Base-by-base conservation (phyloP, 345 rosid genomes). In the Murraya koenigii region DNA sequence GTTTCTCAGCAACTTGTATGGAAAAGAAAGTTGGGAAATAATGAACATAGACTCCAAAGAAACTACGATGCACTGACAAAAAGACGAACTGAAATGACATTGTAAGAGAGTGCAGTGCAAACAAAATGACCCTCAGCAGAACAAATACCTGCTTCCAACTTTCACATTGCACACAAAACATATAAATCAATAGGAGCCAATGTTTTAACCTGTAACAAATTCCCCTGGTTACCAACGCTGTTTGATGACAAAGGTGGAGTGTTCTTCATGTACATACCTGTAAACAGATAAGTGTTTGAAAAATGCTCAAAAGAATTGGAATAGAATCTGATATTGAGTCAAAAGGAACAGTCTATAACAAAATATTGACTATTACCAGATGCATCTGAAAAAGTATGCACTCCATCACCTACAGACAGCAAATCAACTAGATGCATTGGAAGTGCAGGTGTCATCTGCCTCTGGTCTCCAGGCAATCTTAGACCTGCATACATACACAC, bases 361-460 rank as follows among this genome's bases (percentile, higher is more conserved):
- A 66, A 23, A 25, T 28, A 78, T 28, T 58, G 9, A 76, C 26
- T 72, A 58, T 74, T 86, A 93, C 90, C 92, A 58, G 93, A 85
- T 71, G 85, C n/a, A 84, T 93, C 93, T 44, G 89, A 71, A 81
- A 93, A 75, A 39, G 41, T 69, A 80, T 80, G 94, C 83, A 86
- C 81, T 79, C 91, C 92, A 70, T 91, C 95, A 23, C 80, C 81
- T 66, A 80, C 80, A 75, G 85, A 74, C 65, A 94, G 86, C 78
- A 94, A 90, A 75, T 91, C 97, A 33, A 87, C 90, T 67, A 97
- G 84, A 89, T 93, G 97, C 81, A 87, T 75, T 39, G 99, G 99
- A 84, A 94, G 97, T 69, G 93, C 82, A 74, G 94, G 83, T 75
- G 92, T 86, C 15, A 89, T 79, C 85, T 92, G 95, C 83, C 94